Base-by-base conservation (phyloP, 805 yeast species). In the Metschnikowia matae region DNA sequence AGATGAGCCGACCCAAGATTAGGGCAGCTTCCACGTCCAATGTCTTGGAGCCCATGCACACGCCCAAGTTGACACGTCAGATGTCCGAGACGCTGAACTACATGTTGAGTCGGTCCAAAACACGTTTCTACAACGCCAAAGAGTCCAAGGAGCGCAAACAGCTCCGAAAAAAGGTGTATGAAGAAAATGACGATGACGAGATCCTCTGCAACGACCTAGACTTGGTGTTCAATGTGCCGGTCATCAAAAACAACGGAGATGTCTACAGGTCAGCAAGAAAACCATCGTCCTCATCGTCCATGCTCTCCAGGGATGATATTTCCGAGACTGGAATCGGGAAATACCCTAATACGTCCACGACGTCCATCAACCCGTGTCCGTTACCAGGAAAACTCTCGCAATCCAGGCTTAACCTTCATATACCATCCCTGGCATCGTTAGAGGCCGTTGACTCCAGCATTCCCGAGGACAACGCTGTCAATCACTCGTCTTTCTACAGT, bases 151-250 rank as follows among this genome's bases (percentile, higher is more conserved):
- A 66, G 44, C 58, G 78, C 42, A 63, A 68, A 54, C 64, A 62
- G 48, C 56, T 66, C 20, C 62, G 75, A 11, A 73, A 72, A 55
- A 67, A 73, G 54, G 59, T 59, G 33, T 73, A 71, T 51, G 78
- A 73, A 46, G 77, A 73, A 17, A 64, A 69, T 54, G 72, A 70
- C 43, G 64, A 66, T 53, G 77, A 72, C 45, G 74, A 69, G 34
- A 66, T 72, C 26, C 54, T 70, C 31, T 53, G 65, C 11, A 66
- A 68, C 51, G 77, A 72, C 53, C 54, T 71, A 45, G 73, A 70
- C 47, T 59, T 73, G 44, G 73, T 71, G 11, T 73, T 74, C 55
- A 74, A 74, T 52, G 78, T 74, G 17, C 78, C 78, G 1, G 67
- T 74, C 10, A 67, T 73, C 20, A 64, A 64, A 47, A 68, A 65